Base-by-base conservation (phyloP, 73 alveolate species). In the Stentor coeruleus region DNA sequence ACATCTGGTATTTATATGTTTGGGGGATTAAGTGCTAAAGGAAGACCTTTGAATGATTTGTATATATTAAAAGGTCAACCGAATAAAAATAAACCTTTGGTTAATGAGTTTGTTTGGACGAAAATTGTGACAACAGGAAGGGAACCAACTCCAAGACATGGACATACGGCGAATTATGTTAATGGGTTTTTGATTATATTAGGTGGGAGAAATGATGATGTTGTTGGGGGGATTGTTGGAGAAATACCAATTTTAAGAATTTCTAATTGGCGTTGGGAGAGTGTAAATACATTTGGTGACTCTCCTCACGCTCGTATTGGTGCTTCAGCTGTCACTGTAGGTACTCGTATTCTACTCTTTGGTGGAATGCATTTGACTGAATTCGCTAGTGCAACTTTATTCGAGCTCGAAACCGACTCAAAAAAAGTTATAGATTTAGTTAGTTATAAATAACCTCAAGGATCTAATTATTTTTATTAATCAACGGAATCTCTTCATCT, bases 1-100 rank as follows among this genome's bases (percentile, higher is more conserved):
- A 66, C 79, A 2, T 66, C 79, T 11, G 79, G 79, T 28, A 66
- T 66, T 20, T 66, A 66, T 66, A 1, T 66, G 33, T 66, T 66
- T 33, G 79, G 79, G 37, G 79, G 79, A 20, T 28, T 26, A 31
- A 66, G 37, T 2, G 49, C n/a, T 26, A 26, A 66, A 1, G 79
- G 79, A 1, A 31, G n/a, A 26, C n/a, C 37, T 20, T 66, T 66
- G 40, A 66, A 66, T 66, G 79, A 66, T 2, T 33, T 66, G 14
- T 66, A 66, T 66, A 33, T 66, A 15, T 31, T 66, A 66, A 20
- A 66, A 31, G 40, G 40, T 11, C n/a, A 66, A 66, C 0, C 26
- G 33, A 26, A 20, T 14, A 66, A 31, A 20, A 66, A 14, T 20
- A 66, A 40, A 66, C 40, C n/a, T 2, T 37, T 14, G 11, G 79